Conservation (phyloP, 2,329 filamentous ascomycete genomes). For the Fusarium concolor region DNA sequence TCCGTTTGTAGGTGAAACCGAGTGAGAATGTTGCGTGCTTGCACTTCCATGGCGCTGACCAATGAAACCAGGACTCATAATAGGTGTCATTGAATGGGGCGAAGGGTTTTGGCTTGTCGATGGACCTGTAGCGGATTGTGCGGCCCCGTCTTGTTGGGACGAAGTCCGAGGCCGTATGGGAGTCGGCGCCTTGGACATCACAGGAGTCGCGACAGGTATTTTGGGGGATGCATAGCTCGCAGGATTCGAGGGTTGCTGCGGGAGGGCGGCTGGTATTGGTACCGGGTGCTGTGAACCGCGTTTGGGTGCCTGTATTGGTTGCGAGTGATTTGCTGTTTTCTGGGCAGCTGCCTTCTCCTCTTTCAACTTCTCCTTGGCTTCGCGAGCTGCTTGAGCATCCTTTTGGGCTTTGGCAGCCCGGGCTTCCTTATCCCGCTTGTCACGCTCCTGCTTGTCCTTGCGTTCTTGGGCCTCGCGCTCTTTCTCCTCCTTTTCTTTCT, state of each 20-base stretch:
- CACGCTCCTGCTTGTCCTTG: slow-evolving; percentile 70
- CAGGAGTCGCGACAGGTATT: slow-evolving; percentile 81
- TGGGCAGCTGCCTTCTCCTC: slow-evolving; percentile 64
- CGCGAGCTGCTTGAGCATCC: slow-evolving; percentile 64
- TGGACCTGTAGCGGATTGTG: slow-evolving; percentile 64
- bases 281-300: slow-evolving; percentile 53
- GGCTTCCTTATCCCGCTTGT: slow-evolving; percentile 71
- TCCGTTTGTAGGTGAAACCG: slow-evolving; percentile 68
- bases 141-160: slow-evolving; percentile 81
- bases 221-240: slow-evolving; percentile 80
- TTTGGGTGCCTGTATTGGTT: slow-evolving; percentile 54
- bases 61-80: slow-evolving; percentile 73
- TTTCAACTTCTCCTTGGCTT: slow-evolving; percentile 72
- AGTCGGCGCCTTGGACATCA: slow-evolving; percentile 83
- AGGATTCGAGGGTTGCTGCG: slow-evolving; percentile 69
- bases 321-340: slow-evolving; percentile 55
- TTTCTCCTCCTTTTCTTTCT: slow-evolving; percentile 80
- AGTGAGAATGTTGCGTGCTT: slow-evolving; percentile 51
- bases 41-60: slow-evolving; percentile 73
- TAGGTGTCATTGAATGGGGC: slow-evolving; percentile 71
- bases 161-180: slow-evolving; percentile 80
- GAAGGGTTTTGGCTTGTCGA: slow-evolving; percentile 67
- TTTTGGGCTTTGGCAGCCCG: slow-evolving; percentile 68
- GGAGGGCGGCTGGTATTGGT: slow-evolving; percentile 62
- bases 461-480: slow-evolving; percentile 76